Conservation (phyloP, 108 stramenopile genomes). For the Nitzschia sp. region DNA sequence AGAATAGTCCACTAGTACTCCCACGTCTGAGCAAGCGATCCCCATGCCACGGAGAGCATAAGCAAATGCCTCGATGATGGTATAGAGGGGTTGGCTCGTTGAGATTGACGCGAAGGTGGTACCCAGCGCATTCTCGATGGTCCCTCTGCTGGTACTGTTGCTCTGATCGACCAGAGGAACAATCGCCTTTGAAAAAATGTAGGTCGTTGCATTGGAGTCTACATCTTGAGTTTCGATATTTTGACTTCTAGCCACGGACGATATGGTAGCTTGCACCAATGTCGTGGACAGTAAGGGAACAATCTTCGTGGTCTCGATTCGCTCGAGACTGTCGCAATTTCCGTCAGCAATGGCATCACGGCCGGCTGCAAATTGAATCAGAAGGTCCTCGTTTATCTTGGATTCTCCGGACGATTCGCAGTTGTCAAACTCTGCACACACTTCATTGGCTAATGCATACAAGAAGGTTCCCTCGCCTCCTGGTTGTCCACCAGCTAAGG, state of each 20-base stretch:
- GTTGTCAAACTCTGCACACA: conserved; percentile 50
- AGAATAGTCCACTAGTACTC: conserved; percentile 7
- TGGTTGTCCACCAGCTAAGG: conserved; percentile 31
- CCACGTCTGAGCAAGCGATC: conserved; percentile 39
- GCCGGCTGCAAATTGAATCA: conserved; percentile 44
- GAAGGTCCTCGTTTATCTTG: conserved; percentile 43
- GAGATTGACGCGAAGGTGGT: conserved; percentile 2
- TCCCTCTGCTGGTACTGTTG: conserved; percentile 35
- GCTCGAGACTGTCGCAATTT: conserved; percentile 33
- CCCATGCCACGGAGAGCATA: conserved; percentile 26
- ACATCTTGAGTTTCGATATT: conserved; percentile 1
- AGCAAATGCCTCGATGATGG: conserved; percentile 35
- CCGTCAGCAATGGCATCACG: conserved; percentile 32
- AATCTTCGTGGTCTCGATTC: conserved; percentile 33
- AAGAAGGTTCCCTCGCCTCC: conserved; percentile 50
- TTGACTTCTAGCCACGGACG: background rate
- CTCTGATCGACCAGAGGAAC: conserved; percentile 47
- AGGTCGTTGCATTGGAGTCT: conserved; percentile 37
- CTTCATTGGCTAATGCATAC: conserved; percentile 68
- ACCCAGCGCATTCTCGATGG: conserved; percentile 16
- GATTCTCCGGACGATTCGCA: conserved; percentile 52
- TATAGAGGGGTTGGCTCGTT: conserved; percentile 20
- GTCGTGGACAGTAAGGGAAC: conserved; percentile 33
- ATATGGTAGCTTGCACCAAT: conserved; percentile 48
- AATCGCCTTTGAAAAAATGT: conserved; percentile 50